Evolutionary conservation across 768 basidiomycete genomes (phyloP), one percentile per base, ranked within the genome.

Genomic region (Cystobasidium tubakii): DNA sequence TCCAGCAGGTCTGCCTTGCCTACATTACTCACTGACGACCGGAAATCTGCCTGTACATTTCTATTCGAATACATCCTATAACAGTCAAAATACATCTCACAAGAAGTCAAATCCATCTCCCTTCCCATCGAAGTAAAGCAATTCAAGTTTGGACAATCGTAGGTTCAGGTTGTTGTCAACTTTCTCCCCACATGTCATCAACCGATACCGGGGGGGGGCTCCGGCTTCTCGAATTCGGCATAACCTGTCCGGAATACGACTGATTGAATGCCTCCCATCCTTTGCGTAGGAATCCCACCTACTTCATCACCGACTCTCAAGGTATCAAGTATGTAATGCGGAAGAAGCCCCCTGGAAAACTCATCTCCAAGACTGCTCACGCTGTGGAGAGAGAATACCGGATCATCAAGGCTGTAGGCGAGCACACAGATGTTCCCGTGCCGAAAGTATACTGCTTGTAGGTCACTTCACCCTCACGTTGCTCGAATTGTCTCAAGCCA

Each of bases 321-420:
- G 89, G 81, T 33, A 86, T 42, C 3, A 34, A 39, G 25, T 74
- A 53, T 43, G 60, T 74, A 15, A 66, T 98, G 71, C 89, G 95
- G 23, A 92, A 96, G 82, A 95, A 96, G 80, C 95, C 95, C 27
- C 87, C 88, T 0, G 95, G 95, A 0, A 84, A 87, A 46, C 86
- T 98, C 10, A 83, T 99, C 29, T 93, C 92, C 2, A 84, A 87
- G 63, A 99, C 93, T 1, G 95, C 95, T 0, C 95, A 99, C 81
- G 90, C 93, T 81, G 87, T 99, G 44, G 95, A 97, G 80, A 88
- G 96, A 60, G 95, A 99, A 83, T 96, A 89, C 81, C 85, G 84
- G 31, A 86, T 95, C 77, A 84, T 98, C 17, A 82, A 83, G 39
- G 89, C 92, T 4, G 83, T 99, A 25, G 87, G 91, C 80, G 83